Base-by-base conservation (phyloP, 2,329 filamentous ascomycete genomes). In the Colletotrichum zoysiae region DNA sequence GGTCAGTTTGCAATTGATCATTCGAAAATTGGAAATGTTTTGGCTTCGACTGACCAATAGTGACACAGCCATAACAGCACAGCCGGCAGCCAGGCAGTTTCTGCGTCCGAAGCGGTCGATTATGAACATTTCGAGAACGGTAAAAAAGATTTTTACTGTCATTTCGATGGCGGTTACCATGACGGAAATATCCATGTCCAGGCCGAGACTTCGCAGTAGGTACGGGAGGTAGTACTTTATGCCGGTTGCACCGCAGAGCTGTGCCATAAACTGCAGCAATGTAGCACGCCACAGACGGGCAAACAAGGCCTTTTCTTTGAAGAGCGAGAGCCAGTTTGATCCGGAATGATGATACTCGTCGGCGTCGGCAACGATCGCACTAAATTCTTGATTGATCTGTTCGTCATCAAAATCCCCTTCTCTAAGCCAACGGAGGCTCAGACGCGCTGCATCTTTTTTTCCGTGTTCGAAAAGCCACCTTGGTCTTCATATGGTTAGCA, bases 141-240 rank as follows among this genome's bases (percentile, higher is more conserved):
- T 87, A 77, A 87, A 88, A 3, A 81, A 86, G 50, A 89, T 88
- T 77, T 90, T 90, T 8, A 87, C 76, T 1, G 87, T 89, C 74
- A 86, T 88, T 77, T 90, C 88, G 42, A 88, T 85, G 2, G 87
- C 87, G 7, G 86, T 85, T 1, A 86, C 85, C 78, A 89, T 80
- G 55, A 90, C 78, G 1, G 86, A 84, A 20, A 86, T 68, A 11
- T 85, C 82, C 7, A 83, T 83, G 48, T 81, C 79, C 1, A 89
- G 77, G 0, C 88, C 88, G 1, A 90, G 79, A 3, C 83, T 83
- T 63, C 82, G 78, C 70, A 90, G 86, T 11, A 89, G 84, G 0
- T 83, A 84, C 0, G 88, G 88, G 0, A 90, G 82, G 74, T 89
- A 89, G 74, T 90, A 89, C 75, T 90, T 89, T 82, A 90, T 89